Percentiles rank a stretch among this genome's conserved stretches.
phyloP scores from a whole-genome alignment of 768 basidiomycete species.

The Psilocybe azurescens region DNA sequence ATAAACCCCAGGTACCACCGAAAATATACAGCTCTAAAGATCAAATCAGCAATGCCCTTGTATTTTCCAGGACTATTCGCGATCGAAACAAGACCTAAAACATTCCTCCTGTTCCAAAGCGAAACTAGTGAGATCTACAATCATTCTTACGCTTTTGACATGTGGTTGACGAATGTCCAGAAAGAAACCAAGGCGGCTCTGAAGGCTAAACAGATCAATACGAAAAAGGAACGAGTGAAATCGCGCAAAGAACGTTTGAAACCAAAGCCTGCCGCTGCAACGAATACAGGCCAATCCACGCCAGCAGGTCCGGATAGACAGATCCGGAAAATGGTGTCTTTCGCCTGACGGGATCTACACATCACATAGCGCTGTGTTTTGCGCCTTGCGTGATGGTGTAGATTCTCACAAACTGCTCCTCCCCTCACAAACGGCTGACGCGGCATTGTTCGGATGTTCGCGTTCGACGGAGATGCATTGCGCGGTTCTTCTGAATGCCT shows the following conservation, averaged over 20 bases:
- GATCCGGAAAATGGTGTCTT: constrained; percentile 11
- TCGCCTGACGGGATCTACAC: background rate
- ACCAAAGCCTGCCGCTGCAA: background rate
- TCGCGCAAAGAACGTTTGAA: constrained; percentile 15
- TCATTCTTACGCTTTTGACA: background rate
- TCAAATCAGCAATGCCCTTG: constrained; percentile 1
- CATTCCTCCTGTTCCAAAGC: constrained; percentile 36
- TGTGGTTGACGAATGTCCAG: constrained; percentile 28
- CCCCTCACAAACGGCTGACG: background rate
- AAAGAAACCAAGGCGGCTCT: constrained; percentile 48
- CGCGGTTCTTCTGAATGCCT: too few relatives aligned
- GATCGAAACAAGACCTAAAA: constrained; percentile 31
- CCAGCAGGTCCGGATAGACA: background rate
- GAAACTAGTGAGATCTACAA: constrained; percentile 38
- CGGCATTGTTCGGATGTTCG: background rate
- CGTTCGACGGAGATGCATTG: too few relatives aligned
- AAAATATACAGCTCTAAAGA: background rate
- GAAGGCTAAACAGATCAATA: constrained; percentile 27
- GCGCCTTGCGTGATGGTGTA: background rate
- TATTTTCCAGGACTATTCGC: constrained; percentile 27
- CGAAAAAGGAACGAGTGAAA: constrained; percentile 16
- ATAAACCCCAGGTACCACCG: constrained; percentile 41
- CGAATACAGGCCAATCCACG: background rate
- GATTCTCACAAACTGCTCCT: background rate
- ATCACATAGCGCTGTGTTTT: background rate